These are phyloP conservation scores for Alternaria alternata DNA, from an alignment of 2,329 filamentous ascomycete genomes.

Conservation along the genomic window DNA sequence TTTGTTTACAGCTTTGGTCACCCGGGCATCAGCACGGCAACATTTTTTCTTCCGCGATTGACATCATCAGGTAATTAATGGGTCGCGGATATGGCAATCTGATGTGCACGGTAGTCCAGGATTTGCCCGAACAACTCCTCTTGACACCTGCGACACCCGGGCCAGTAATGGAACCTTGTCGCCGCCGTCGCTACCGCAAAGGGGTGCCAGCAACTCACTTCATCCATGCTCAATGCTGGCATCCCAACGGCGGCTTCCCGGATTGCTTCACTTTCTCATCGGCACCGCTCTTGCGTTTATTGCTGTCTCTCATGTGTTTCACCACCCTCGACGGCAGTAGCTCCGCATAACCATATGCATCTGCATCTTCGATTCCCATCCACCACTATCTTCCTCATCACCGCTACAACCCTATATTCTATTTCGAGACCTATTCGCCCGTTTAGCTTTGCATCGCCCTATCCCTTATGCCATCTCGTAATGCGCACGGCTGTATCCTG, in stretches of 20 bases:
- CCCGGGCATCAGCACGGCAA: constrained; percentile 13
- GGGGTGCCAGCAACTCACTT: not conserved
- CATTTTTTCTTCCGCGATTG: constrained; percentile 4
- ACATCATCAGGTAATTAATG: constrained; percentile 9
- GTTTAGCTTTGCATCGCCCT: constrained; percentile 4
- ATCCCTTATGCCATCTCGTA: constrained; percentile 5
- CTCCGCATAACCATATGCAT: constrained; percentile 1
- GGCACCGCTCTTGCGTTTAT: not conserved
- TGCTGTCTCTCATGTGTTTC: constrained; percentile 23
- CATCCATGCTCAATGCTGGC: not conserved
- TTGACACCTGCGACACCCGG: not conserved
- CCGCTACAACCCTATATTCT: constrained; percentile 5
- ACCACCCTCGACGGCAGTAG: constrained; percentile 13
- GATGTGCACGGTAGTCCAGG: not conserved
- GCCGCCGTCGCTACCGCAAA: constrained; percentile 2
- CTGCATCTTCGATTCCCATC: constrained; percentile 3
- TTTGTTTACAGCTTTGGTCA: constrained; percentile 13
- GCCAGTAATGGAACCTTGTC: constrained; percentile 8
- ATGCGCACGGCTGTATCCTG: constrained; percentile 20
- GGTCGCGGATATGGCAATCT: not conserved
- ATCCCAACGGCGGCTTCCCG: constrained; percentile 8
- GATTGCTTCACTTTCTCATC: constrained; percentile 9
- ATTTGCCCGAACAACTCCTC: not conserved
- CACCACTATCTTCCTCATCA: not conserved
- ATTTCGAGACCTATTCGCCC: constrained; percentile 9